Conservation (phyloP, 768 basidiomycete genomes). For the Pulveroboletus sp. region DNA sequence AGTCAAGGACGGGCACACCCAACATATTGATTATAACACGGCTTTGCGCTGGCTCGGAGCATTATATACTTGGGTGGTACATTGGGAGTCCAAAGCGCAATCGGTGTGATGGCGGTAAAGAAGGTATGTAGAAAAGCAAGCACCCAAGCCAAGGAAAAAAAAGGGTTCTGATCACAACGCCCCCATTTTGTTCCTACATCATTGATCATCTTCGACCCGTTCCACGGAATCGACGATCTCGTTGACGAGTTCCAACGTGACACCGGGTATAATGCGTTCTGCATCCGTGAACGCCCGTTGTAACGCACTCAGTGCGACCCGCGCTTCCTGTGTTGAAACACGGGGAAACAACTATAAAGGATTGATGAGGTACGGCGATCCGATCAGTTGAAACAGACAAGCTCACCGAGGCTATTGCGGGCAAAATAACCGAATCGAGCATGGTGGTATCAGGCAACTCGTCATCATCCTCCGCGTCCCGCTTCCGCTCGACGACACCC, state of each 20-base stretch:
- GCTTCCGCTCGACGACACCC: slow-evolving; percentile 36
- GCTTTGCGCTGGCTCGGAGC: slow-evolving; percentile 16
- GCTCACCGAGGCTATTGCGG: slow-evolving; percentile 92
- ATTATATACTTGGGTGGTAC: slow-evolving; percentile 10
- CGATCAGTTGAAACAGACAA: background rate
- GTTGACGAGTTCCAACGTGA: slow-evolving; percentile 88
- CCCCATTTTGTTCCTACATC: slow-evolving; percentile 10
- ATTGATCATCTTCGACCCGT: slow-evolving; percentile 73
- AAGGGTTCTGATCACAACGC: background rate
- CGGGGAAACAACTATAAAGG: slow-evolving; percentile 77
- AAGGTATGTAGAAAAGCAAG: slow-evolving; percentile 11
- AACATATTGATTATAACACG: slow-evolving; percentile 12
- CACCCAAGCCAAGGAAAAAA: slow-evolving; percentile 17
- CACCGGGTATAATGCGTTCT: slow-evolving; percentile 92
- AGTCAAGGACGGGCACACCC: slow-evolving; percentile 16
- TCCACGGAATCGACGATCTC: slow-evolving; percentile 94
- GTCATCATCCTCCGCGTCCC: slow-evolving; percentile 50
- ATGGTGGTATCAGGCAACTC: slow-evolving; percentile 81
- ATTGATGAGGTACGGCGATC: slow-evolving; percentile 4
- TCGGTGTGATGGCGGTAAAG: slow-evolving; percentile 7
- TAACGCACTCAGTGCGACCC: slow-evolving; percentile 78
- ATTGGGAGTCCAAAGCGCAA: slow-evolving; percentile 16
- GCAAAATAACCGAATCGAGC: slow-evolving; percentile 92
- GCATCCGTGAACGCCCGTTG: slow-evolving; percentile 94
- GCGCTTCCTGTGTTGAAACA: slow-evolving; percentile 89